Evolutionary conservation across 495 filamentous ascomycete genomes (phyloP), one percentile per base, ranked within the genome.

Genomic region (Hypoxylon crocopeplum): DNA sequence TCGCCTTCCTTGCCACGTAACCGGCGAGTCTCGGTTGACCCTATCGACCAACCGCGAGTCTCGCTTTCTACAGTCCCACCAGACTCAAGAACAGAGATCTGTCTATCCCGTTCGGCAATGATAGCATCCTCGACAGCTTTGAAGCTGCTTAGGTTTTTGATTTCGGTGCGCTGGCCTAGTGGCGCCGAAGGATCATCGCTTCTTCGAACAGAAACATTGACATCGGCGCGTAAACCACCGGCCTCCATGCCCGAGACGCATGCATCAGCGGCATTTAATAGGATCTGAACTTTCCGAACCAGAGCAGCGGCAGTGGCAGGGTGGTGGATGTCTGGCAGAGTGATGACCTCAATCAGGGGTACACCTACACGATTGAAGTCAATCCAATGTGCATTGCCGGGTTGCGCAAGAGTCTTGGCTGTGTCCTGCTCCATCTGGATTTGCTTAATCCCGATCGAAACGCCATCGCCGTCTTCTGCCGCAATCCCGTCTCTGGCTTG

Each of bases 341-440:
- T 97, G 64, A 99, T 98, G 50, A 99, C 91, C 75, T 99, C 94
- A 38, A 99, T 85, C 48, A 99, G 78, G 5, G 95, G 93, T 29
- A 93, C 81, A 4, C 90, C 92, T 1, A 93, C 92, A 15, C 94
- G 87, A 71, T 99, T 98, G 79, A 98, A 91, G 64, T 99, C 94
- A 25, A 99, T 77, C 56, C 95, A 83, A 50, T 90, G 85, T n/a
- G 79, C 85, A 1, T 80, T 84, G 2, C 82, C 86, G 5, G 84
- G 85, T 67, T 91, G 86, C 39, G 90, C 86, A 10, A 91, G 84
- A 0, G 95, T 96, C 71, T 97, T 98, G 38, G 92, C 94, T 7
- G 94, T 98, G 71, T 98, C 94, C 73, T 98, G 94, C 74, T 98
- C 94, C 75, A 98, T 83, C 73, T 98, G 95, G 5, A 98, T 82